A percentile compares a stretch with the other conserved stretches of the same genome.
These are phyloP conservation scores for Hagleromyces aurorensis DNA, from an alignment of 805 yeast species.

Conservation along the genomic window DNA sequence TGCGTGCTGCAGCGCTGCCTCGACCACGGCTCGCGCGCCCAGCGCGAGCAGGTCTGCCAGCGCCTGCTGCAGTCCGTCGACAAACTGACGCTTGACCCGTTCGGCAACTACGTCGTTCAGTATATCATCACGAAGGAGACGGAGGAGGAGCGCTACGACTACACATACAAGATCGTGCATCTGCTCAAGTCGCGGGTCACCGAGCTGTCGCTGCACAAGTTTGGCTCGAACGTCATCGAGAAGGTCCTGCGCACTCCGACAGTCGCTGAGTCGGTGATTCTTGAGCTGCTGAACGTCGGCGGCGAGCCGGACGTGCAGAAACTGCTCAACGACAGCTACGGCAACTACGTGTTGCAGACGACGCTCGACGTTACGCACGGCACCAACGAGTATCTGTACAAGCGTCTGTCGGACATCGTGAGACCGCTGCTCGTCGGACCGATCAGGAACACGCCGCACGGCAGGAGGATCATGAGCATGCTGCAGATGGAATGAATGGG, in stretches of 20 bases:
- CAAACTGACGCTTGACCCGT: constrained; percentile 77
- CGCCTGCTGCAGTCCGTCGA: constrained; percentile 64
- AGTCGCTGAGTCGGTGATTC: constrained; percentile 40
- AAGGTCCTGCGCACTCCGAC: constrained; percentile 57
- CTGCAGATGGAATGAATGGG: constrained; percentile 26
- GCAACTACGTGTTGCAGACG: constrained; percentile 92
- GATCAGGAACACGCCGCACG: constrained; percentile 87
- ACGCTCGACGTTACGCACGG: constrained; percentile 55
- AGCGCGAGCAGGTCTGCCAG: constrained; percentile 57
- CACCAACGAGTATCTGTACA: constrained; percentile 36
- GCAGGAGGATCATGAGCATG: constrained; percentile 83
- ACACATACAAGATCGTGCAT: constrained; percentile 30
- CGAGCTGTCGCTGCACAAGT: constrained; percentile 74
- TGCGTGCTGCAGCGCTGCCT: constrained; percentile 93
- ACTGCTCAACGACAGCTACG: constrained; percentile 82
- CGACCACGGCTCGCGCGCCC: constrained; percentile 73
- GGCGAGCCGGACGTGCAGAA: constrained; percentile 33
- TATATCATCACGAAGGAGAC: constrained; percentile 57
- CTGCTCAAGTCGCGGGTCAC: constrained; percentile 30
- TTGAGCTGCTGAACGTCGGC: constrained; percentile 37
- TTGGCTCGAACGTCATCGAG: constrained; percentile 90
- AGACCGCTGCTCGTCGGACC: constrained; percentile 65
- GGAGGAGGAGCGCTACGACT: constrained; percentile 25
- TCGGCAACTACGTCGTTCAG: constrained; percentile 95
- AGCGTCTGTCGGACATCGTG: constrained; percentile 47